phyloP scores from a whole-genome alignment of 371 early-diverging fungal species.

The Phascolomyces articulosus region DNA sequence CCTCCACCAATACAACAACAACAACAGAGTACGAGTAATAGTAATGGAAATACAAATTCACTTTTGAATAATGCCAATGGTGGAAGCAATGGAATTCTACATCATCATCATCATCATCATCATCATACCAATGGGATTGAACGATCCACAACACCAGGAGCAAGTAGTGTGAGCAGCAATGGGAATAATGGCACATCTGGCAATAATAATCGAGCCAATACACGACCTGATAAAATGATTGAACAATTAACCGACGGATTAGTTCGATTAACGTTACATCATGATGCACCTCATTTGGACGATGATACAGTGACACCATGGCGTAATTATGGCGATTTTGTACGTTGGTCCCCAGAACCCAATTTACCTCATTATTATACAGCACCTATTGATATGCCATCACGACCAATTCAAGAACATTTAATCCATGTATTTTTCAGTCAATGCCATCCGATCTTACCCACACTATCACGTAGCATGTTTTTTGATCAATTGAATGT shows the following conservation, averaged over 20 bases:
- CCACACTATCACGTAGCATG: slow-evolving; percentile 38
- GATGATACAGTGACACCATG: slow-evolving; percentile 17
- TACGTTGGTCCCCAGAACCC: slow-evolving; percentile 32
- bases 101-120: no score
- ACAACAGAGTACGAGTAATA: neutral
- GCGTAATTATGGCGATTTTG: slow-evolving; percentile 26
- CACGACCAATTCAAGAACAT: slow-evolving; percentile 35
- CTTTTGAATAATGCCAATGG: no score
- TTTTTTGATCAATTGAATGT: slow-evolving; percentile 48
- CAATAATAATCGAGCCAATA: slow-evolving; percentile 15
- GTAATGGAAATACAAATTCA: neutral
- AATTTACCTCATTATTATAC: slow-evolving; percentile 22
- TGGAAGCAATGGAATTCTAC: neutral
- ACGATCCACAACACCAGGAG: neutral
- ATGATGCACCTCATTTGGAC: slow-evolving; percentile 20
- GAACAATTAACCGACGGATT: slow-evolving; percentile 45
- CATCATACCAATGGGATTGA: neutral
- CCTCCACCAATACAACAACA: neutral
- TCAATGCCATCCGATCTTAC: slow-evolving; percentile 34
- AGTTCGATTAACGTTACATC: slow-evolving; percentile 37
- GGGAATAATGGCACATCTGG: neutral
- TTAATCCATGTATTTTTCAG: slow-evolving; percentile 40
- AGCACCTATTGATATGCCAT: slow-evolving; percentile 37
- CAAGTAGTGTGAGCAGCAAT: neutral
- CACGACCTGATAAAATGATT: slow-evolving; percentile 44